Percentiles rank a stretch among this genome's conserved stretches.
phyloP scores from a whole-genome alignment of 441 rosid genomes.

The Erodium moschatum region DNA sequence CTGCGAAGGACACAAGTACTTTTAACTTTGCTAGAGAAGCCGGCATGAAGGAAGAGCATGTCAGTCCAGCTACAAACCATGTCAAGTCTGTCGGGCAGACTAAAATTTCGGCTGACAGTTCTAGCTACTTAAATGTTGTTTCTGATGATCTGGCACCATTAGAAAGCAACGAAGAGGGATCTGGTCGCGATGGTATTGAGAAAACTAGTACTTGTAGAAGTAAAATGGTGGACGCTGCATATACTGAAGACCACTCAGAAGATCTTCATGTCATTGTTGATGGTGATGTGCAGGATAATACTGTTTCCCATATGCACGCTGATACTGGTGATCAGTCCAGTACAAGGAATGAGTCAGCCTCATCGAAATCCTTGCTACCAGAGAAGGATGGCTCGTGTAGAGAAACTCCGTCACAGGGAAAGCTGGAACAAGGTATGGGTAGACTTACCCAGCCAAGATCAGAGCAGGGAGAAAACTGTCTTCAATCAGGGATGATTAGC shows the following conservation, averaged over 20 bases:
- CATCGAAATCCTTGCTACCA: slow-evolving; percentile 28
- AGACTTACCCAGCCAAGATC: slow-evolving; percentile 12
- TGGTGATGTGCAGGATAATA: slow-evolving; percentile 24
- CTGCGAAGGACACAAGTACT: slow-evolving; percentile 40
- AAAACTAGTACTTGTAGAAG: slow-evolving; percentile 22
- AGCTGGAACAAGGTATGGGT: too few species aligned
- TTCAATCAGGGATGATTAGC: slow-evolving; percentile 28
- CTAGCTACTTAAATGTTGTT: neutral
- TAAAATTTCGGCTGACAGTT: slow-evolving; percentile 5
- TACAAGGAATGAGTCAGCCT: slow-evolving; percentile 26
- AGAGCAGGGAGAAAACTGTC: slow-evolving; percentile 30
- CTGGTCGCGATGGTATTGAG: slow-evolving; percentile 28
- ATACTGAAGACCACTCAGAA: slow-evolving; percentile 21
- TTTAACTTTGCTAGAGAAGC: slow-evolving; percentile 27
- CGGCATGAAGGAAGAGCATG: slow-evolving; percentile 28
- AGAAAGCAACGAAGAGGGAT: slow-evolving; percentile 30
- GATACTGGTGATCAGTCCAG: slow-evolving; percentile 30
- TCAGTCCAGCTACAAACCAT: slow-evolving; percentile 21
- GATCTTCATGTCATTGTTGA: slow-evolving; percentile 26
- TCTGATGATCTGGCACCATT: slow-evolving; percentile 30
- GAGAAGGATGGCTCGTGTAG: too few species aligned
- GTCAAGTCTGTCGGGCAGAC: slow-evolving; percentile 20
- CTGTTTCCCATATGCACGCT: slow-evolving; percentile 14
- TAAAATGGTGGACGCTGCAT: slow-evolving; percentile 16
- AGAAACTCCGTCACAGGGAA: too few species aligned